Evolutionary conservation across 2,329 filamentous ascomycete species (phyloP), one percentile per base, ranked within the genome.

Genomic region (Penicillium sp.): DNA sequence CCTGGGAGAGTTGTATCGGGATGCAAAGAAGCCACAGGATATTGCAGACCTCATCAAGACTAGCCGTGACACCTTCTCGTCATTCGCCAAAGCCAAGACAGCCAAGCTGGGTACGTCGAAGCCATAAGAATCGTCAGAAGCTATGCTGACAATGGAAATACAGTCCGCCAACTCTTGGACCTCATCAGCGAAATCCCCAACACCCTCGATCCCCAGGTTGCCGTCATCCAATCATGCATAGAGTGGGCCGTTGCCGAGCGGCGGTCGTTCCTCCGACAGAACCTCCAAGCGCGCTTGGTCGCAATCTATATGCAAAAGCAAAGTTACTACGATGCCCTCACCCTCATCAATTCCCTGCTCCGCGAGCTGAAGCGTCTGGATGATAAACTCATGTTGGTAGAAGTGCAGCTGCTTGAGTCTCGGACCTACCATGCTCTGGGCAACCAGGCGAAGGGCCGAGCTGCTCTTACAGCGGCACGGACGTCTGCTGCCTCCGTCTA

Each of bases 11-110:
- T 84, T 98, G 66, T 97, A 97, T 78, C 87, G 92, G 68, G 92
- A 97, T 78, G 70, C 69, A 63, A 92, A 89, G 79, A 91, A 90
- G 76, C 83, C 89, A 69, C 83, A 95, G 73, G 91, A 96, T 71
- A 87, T 99, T 60, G 91, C 96, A 63, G 88, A 92, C 70, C 85
- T 99, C 66, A 89, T 99, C 70, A 93, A 89, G 73, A 91, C 91
- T 76, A 96, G 92, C 78, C 87, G 94, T 73, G 90, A 90, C 66
- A 90, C 95, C 46, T 87, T 99, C 66, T 97, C 94, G 59, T 95
- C 91, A 64, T 98, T 99, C 77, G 95, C 95, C 66, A 97, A 98
- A 83, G 95, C 96, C 63, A 99, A 99, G 86, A 98, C 95, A 35
- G 91, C 95, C 57, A 99, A 99, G 81, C 84, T 99, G 63, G 92